These are phyloP conservation scores for Mucuna pruriens DNA, from an alignment of 306 rosid species.

Conservation along the genomic window DNA sequence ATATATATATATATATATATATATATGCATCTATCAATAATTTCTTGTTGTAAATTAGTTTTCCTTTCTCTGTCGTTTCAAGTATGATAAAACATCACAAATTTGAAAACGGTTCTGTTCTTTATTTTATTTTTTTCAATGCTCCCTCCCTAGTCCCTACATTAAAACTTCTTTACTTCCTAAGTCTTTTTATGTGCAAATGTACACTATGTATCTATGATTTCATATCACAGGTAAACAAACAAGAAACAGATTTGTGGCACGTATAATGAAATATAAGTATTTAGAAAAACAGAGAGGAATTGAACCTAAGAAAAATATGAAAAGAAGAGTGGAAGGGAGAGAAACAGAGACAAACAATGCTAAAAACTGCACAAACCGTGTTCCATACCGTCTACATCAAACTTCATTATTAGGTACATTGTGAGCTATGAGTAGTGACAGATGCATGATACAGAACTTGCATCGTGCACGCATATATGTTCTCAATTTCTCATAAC, in stretches of 20 bases:
- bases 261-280: neutral
- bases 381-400: neutral
- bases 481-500: neutral
- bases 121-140: neutral
- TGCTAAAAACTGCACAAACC: constrained; percentile 5
- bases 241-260: neutral
- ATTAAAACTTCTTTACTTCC: neutral
- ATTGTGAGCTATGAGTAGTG: neutral
- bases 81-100: neutral
- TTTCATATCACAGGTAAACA: neutral
- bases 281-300: neutral
- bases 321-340: neutral
- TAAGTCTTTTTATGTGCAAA: neutral
- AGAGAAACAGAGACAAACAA: neutral
- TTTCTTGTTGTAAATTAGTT: neutral
- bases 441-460: constrained; percentile 13
- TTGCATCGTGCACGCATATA: neutral
- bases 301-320: neutral
- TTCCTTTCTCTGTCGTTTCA: neutral
- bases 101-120: neutral
- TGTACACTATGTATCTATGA: neutral
- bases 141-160: neutral
- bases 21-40: neutral
- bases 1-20: no score
- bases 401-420: constrained; percentile 19